phyloP scores from a whole-genome alignment of 805 yeast species.

The Suhomyces sp. region DNA sequence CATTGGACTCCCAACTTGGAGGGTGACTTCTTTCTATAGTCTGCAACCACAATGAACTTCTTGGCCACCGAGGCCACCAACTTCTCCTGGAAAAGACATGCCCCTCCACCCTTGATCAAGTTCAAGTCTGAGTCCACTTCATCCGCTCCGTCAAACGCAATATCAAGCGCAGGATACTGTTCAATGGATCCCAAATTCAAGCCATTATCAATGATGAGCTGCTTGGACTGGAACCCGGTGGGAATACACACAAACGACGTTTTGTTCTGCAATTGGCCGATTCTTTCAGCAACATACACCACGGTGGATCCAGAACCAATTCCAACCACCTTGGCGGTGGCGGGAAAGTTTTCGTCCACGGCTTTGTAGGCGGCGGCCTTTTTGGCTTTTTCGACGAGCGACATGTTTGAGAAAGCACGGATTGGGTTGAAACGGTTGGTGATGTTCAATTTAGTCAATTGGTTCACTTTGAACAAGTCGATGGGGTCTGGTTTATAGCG shows the following conservation, averaged over 20 bases:
- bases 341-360: slow-evolving; percentile 80
- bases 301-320: slow-evolving; percentile 98
- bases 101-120: slow-evolving; percentile 98
- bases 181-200: slow-evolving; percentile 78
- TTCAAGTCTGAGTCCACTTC: slow-evolving; percentile 82
- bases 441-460: no score
- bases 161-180: slow-evolving; percentile 77
- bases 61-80: slow-evolving; percentile 80
- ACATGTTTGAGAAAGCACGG: slow-evolving; percentile 13
- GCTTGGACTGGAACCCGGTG: slow-evolving; percentile 94
- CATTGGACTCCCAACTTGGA: slow-evolving; percentile 70
- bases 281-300: slow-evolving; percentile 92
- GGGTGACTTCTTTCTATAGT: slow-evolving; percentile 77
- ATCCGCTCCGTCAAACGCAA: slow-evolving; percentile 98
- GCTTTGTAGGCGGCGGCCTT: slow-evolving; percentile 88
- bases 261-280: slow-evolving; percentile 66
- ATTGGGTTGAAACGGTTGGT: not conserved
- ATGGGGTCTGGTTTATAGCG: no score
- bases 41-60: slow-evolving; percentile 86
- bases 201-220: slow-evolving; percentile 79
- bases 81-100: slow-evolving; percentile 95
- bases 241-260: slow-evolving; percentile 75
- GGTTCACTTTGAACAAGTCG: not conserved
- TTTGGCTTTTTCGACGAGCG: slow-evolving; percentile 74
- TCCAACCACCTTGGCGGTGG: slow-evolving; percentile 73